Conservation (phyloP, 306 rosid species). For the Hippophae tibetana region DNA sequence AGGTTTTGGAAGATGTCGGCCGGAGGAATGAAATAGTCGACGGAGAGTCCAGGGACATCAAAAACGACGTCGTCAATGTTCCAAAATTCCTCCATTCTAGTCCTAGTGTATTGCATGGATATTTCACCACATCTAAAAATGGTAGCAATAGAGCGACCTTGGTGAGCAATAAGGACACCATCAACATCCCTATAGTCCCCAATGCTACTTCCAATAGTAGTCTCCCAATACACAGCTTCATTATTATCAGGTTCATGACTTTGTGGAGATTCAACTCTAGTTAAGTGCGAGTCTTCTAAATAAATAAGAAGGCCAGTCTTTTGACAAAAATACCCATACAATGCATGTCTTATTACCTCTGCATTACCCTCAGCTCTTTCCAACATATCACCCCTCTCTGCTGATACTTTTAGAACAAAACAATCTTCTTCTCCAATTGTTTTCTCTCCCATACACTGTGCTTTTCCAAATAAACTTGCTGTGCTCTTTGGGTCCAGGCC, state of each 20-base stretch:
- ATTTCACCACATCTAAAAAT: conserved; percentile 72
- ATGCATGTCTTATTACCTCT: conserved; percentile 78
- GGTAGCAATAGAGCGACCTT: conserved; percentile 81
- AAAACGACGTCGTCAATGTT: conserved; percentile 84
- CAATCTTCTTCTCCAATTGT: conserved; percentile 71
- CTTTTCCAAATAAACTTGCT: conserved; percentile 79
- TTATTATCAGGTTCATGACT: conserved; percentile 3
- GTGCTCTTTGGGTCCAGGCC: conserved; percentile 92
- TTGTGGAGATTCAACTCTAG: conserved; percentile 56
- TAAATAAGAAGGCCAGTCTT: conserved; percentile 84
- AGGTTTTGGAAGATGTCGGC: conserved; percentile 55
- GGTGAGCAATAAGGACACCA: conserved; percentile 72
- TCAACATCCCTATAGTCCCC: conserved; percentile 74
- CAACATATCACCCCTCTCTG: conserved; percentile 70
- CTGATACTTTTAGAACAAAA: conserved; percentile 73
- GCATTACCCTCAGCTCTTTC: conserved; percentile 84
- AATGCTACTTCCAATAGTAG: conserved; percentile 88
- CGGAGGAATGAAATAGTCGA: conserved; percentile 84
- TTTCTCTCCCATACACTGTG: conserved; percentile 83
- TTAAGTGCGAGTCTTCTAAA: conserved; percentile 87
- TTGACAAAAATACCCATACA: conserved; percentile 89
- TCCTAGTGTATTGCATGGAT: conserved; percentile 72
- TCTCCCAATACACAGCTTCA: conserved; percentile 83
- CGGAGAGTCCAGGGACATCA: conserved; percentile 81
- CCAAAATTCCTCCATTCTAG: conserved; percentile 88